Evolutionary conservation across 495 filamentous ascomycete species (phyloP).

Genomic region (Neurospora tetraspora): DNA sequence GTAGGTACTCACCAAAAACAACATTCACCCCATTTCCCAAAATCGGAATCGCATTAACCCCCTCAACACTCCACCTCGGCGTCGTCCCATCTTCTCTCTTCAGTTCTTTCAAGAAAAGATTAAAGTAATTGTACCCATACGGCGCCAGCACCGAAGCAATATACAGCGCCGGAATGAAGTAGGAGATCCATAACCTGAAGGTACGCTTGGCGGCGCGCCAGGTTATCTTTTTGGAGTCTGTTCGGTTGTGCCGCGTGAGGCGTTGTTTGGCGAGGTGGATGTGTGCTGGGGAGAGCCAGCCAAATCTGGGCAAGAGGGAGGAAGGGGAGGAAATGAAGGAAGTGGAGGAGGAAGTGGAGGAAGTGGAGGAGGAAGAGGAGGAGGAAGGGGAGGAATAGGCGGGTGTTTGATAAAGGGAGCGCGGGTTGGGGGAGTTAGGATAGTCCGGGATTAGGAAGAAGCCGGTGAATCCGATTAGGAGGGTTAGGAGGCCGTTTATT

Average conservation of each 20-base stretch:
- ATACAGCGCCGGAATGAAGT: conserved; percentile 27
- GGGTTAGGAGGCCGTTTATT: conserved; percentile 37
- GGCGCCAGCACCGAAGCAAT: conserved; percentile 26
- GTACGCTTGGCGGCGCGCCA: conserved; percentile 30
- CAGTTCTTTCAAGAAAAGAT: conserved; percentile 28
- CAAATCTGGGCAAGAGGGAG: background rate
- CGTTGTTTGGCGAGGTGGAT: conserved; percentile 18
- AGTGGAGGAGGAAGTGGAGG: background rate
- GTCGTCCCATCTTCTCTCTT: conserved; percentile 19
- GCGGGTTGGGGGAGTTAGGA: conserved; percentile 28
- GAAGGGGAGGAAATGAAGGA: background rate
- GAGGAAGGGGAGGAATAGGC: background rate
- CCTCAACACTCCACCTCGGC: conserved; percentile 23
- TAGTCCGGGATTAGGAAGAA: conserved; percentile 43
- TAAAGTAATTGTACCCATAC: conserved; percentile 33
- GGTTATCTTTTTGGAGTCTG: conserved; percentile 27
- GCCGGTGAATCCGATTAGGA: conserved; percentile 36
- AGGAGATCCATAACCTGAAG: conserved; percentile 24
- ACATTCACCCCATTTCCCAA: conserved; percentile 27
- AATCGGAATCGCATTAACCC: conserved; percentile 32
- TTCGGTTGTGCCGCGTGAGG: conserved; percentile 22
- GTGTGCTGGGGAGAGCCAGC: conserved; percentile 26
- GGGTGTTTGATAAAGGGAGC: background rate
- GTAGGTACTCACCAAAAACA: conserved; percentile 16
- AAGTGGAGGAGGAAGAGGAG: background rate